Percentiles rank a stretch among this genome's conserved stretches.
These are phyloP conservation scores for Berberis vulgaris DNA, from an alignment of 164 flowering plant genomes.

Conservation along the genomic window DNA sequence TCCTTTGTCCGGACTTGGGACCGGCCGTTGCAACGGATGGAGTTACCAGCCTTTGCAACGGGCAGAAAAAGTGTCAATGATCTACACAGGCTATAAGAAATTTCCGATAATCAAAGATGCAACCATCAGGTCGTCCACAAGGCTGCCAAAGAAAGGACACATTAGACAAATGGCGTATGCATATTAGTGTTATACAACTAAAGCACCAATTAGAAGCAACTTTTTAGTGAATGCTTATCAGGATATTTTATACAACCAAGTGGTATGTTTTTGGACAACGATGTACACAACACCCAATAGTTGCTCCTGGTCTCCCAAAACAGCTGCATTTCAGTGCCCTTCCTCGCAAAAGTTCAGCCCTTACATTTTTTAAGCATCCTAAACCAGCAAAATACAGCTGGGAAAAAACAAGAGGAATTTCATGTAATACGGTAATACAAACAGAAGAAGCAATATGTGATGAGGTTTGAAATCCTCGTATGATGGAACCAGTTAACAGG, in stretches of 20 bases:
- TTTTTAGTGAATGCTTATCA: background rate
- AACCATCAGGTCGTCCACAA: conserved; percentile 83
- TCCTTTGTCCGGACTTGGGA: too few relatives aligned
- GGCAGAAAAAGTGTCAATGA: conserved; percentile 77
- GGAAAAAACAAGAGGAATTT: conserved; percentile 11
- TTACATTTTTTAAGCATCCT: conserved; percentile 83
- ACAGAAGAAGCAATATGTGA: background rate
- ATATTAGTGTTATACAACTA: background rate
- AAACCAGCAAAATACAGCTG: conserved; percentile 98
- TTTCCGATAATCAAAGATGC: conserved; percentile 91
- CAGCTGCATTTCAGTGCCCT: conserved; percentile 86
- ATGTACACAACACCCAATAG: conserved; percentile 97
- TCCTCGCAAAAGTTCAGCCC: conserved; percentile 94
- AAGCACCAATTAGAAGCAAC: conserved; percentile 1
- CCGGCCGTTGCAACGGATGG: too few relatives aligned
- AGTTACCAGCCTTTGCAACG: conserved; percentile 2
- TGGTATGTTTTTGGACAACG: conserved; percentile 96
- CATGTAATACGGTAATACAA: background rate
- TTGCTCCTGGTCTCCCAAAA: conserved; percentile 96
- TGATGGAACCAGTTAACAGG: too few relatives aligned
- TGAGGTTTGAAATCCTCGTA: too few relatives aligned
- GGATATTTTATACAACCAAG: conserved; percentile 34
- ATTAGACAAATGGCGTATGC: background rate
- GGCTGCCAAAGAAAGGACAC: conserved; percentile 47
- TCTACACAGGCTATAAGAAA: conserved; percentile 95